A percentile compares a stretch with the other conserved stretches of the same genome.
Conservation (phyloP, 2,329 filamentous ascomycete genomes). For the Plenodomus tracheiphilus region DNA sequence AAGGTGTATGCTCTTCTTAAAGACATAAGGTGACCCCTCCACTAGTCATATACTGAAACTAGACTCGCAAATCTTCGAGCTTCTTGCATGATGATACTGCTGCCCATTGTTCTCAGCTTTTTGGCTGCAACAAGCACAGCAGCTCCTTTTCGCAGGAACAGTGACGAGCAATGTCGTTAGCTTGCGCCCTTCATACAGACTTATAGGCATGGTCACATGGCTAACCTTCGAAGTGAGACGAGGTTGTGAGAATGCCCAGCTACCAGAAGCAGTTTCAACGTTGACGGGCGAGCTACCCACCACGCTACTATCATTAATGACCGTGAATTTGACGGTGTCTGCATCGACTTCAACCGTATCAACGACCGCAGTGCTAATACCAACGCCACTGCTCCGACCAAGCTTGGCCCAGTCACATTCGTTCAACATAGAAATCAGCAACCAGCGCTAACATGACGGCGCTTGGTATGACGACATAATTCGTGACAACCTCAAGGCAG, state of each 20-base stretch:
- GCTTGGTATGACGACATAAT: constrained; percentile 4
- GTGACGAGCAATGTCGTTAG: not conserved
- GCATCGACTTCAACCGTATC: not conserved
- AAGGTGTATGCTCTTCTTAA: not conserved
- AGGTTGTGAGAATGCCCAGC: not conserved
- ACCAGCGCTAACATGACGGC: constrained; percentile 6
- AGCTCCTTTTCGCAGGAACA: not conserved
- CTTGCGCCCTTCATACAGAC: not conserved
- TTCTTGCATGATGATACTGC: not conserved
- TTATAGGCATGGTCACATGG: not conserved
- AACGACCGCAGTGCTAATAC: not conserved
- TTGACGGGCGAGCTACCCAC: not conserved
- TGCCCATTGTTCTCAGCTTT: not conserved
- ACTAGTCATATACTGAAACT: not conserved
- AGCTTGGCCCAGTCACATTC: too few relatives aligned
- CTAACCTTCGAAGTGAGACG: not conserved
- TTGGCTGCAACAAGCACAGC: not conserved
- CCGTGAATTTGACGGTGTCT: too few relatives aligned
- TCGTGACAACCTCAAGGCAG: not conserved
- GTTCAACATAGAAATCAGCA: constrained; percentile 6
- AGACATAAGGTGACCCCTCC: not conserved
- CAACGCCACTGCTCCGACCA: not conserved
- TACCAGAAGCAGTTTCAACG: not conserved
- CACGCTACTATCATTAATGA: not conserved
- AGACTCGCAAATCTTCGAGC: not conserved